phyloP scores from a whole-genome alignment of 345 rosid species.

The Lepidium aucheri region DNA sequence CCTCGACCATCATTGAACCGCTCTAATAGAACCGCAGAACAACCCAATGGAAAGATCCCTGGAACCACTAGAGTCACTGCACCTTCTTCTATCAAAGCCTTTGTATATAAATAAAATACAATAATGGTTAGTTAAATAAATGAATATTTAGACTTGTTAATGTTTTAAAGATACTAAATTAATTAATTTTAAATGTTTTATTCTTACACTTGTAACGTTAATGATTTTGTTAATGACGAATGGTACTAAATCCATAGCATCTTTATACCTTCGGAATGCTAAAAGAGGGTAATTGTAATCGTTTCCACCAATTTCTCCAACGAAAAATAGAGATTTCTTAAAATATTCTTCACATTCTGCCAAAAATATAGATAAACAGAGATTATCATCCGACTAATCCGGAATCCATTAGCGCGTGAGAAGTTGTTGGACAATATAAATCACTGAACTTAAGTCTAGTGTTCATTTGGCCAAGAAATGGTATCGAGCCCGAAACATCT shows the following conservation, averaged over 20 bases:
- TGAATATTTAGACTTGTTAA: background rate
- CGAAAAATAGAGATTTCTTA: constrained; percentile 50
- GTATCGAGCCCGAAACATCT: too few relatives aligned
- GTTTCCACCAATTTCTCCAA: constrained; percentile 76
- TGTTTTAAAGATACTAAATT: background rate
- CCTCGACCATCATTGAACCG: constrained; percentile 27
- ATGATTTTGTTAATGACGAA: constrained; percentile 39
- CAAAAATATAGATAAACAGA: too few relatives aligned
- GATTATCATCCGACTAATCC: too few relatives aligned
- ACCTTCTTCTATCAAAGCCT: constrained; percentile 63
- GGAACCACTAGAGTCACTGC: constrained; percentile 58
- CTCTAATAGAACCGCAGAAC: constrained; percentile 52
- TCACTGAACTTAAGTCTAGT: too few relatives aligned
- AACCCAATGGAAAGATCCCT: constrained; percentile 60
- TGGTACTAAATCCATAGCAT: constrained; percentile 36
- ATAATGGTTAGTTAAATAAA: background rate
- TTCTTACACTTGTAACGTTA: constrained; percentile 33
- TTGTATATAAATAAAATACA: background rate
- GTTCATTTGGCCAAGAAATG: too few relatives aligned
- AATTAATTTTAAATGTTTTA: background rate
- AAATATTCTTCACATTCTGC: constrained; percentile 44
- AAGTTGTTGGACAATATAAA: too few relatives aligned
- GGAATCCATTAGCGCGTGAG: too few relatives aligned
- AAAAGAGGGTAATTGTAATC: constrained; percentile 54
- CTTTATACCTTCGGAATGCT: constrained; percentile 31